Conservation (phyloP, 1,284 basidiomycete species). For the Trametes pubescens region DNA sequence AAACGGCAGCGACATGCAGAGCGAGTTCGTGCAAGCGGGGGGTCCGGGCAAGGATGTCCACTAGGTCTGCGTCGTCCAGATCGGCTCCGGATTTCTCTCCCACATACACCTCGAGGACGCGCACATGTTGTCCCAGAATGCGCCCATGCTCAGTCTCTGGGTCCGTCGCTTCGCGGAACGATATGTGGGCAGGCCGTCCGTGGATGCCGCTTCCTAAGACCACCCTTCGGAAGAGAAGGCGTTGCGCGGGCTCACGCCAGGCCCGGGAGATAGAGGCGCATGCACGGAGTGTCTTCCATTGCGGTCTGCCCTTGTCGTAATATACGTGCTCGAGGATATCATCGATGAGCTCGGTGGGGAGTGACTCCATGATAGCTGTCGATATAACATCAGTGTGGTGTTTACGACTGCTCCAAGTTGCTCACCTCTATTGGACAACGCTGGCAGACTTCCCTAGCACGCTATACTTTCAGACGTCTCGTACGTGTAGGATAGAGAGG, state of each 20-base stretch:
- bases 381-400: neutral
- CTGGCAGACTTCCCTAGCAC: no score
- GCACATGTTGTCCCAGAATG: slow-evolving; percentile 30
- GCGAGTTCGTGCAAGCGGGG: slow-evolving; percentile 50
- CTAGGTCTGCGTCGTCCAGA: slow-evolving; percentile 32
- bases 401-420: no score
- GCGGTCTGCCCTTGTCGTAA: slow-evolving; percentile 44
- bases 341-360: slow-evolving; percentile 53
- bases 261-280: slow-evolving; percentile 48
- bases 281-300: slow-evolving; percentile 44
- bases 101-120: slow-evolving; percentile 35
- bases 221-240: slow-evolving; percentile 49
- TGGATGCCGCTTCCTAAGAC: slow-evolving; percentile 10
- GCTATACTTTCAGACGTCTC: no score
- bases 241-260: slow-evolving; percentile 52
- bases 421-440: no score
- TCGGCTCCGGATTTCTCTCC: slow-evolving; percentile 15
- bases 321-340: slow-evolving; percentile 51
- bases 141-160: slow-evolving; percentile 22
- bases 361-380: slow-evolving; percentile 12
- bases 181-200: slow-evolving; percentile 10
- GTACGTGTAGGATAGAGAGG: no score
- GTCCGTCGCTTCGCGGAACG: slow-evolving; percentile 25
- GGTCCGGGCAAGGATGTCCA: slow-evolving; percentile 43
- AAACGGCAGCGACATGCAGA: slow-evolving; percentile 41